Conservation (phyloP, 1,284 basidiomycete species). For the Mycosarcoma mackinlayi region DNA sequence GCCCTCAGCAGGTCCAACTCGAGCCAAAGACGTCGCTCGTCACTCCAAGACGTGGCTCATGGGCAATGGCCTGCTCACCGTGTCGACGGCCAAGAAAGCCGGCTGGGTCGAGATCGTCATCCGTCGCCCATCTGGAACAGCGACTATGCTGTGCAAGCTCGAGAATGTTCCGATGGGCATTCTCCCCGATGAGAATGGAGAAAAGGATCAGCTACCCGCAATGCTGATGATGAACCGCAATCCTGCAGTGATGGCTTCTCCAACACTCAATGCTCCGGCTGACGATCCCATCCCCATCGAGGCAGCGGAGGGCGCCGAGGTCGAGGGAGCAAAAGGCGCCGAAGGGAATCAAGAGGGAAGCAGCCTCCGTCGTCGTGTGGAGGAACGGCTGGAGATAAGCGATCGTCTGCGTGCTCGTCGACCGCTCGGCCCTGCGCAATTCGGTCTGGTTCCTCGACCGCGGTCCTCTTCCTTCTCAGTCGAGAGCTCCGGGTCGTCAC, state of each 20-base stretch:
- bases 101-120: conserved; percentile 92
- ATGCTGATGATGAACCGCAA: conserved; percentile 79
- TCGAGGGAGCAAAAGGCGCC: neutral
- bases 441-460: conserved; percentile 54
- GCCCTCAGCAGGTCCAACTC: conserved; percentile 51
- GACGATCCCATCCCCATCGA: conserved; percentile 3
- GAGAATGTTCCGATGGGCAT: conserved; percentile 77
- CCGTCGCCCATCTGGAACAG: conserved; percentile 88
- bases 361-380: conserved; percentile 37
- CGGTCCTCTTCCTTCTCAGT: conserved; percentile 81
- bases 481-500: conserved; percentile 3
- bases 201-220: conserved; percentile 78
- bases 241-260: conserved; percentile 49
- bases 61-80: conserved; percentile 86
- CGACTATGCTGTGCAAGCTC: conserved; percentile 82
- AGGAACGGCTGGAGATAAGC: conserved; percentile 43
- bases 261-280: conserved; percentile 35
- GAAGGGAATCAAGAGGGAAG: neutral
- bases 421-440: conserved; percentile 50
- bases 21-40: conserved; percentile 56
- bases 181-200: conserved; percentile 62
- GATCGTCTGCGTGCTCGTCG: conserved; percentile 45
- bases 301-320: neutral
- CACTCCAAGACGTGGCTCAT: conserved; percentile 82
- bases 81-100: conserved; percentile 78